Conservation (phyloP, 2,329 filamentous ascomycete genomes). For the Ceratocystiopsis minuta region DNA sequence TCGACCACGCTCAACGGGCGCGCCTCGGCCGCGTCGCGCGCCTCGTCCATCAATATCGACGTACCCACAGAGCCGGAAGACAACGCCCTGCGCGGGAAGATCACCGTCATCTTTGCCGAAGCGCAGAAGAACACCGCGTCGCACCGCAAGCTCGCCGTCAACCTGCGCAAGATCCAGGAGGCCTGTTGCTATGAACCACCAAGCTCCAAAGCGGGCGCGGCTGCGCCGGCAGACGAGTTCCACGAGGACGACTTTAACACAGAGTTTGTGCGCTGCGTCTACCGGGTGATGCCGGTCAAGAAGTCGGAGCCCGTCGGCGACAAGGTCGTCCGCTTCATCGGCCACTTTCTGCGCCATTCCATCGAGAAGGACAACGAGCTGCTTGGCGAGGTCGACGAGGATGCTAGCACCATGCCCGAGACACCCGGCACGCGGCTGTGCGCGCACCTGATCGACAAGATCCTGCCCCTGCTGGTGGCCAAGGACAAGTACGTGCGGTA, state of each 20-base stretch:
- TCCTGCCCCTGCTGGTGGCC: conserved; percentile 59
- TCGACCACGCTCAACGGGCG: conserved; percentile 21
- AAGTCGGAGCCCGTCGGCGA: conserved; percentile 84
- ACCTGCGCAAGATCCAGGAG: conserved; percentile 79
- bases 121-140: conserved; percentile 80
- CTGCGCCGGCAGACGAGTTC: conserved; percentile 39
- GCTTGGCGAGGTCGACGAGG: conserved; percentile 44
- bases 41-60: conserved; percentile 25
- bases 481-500: conserved; percentile 92
- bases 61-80: conserved; percentile 56
- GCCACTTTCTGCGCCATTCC: conserved; percentile 63
- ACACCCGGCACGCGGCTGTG: conserved; percentile 71
- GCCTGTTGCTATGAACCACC: conserved; percentile 52
- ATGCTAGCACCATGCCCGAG: conserved; percentile 55
- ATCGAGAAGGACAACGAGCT: conserved; percentile 55
- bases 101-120: conserved; percentile 57
- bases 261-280: conserved; percentile 67
- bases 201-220: conserved; percentile 20
- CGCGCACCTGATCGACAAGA: conserved; percentile 50
- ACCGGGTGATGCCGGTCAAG: conserved; percentile 71
- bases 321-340: conserved; percentile 67
- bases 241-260: conserved; percentile 74
- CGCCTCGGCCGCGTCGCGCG: conserved; percentile 27
- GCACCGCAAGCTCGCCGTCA: conserved; percentile 77
- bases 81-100: conserved; percentile 52